phyloP scores from a whole-genome alignment of 2,329 filamentous ascomycete species.

The Claviceps sp. region DNA sequence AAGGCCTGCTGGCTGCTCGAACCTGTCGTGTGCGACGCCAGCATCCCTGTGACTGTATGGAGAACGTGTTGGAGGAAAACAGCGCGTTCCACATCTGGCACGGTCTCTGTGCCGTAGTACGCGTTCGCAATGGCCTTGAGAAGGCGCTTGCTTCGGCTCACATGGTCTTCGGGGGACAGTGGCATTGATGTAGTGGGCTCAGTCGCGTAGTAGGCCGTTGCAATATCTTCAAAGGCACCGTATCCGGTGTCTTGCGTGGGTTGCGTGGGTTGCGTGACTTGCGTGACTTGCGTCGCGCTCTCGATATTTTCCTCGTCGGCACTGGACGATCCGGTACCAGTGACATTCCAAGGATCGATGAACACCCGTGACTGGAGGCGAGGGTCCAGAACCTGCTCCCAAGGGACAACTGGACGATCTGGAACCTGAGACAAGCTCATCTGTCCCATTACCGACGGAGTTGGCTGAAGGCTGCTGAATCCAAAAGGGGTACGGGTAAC shows the following conservation, averaged over 20 bases:
- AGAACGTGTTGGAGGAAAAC: constrained; percentile 17
- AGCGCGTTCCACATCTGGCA: constrained; percentile 14
- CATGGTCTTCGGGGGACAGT: constrained; percentile 14
- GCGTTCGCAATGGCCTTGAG: constrained; percentile 13
- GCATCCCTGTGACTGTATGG: constrained; percentile 11
- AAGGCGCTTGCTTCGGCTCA: constrained; percentile 14
- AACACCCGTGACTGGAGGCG: background rate
- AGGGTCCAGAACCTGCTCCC: background rate
- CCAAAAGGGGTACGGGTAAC: too few species aligned
- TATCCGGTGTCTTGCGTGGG: constrained; percentile 13
- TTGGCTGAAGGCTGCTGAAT: too few species aligned
- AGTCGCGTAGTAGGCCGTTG: constrained; percentile 15
- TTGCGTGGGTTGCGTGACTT: constrained; percentile 1
- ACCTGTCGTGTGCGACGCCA: constrained; percentile 8
- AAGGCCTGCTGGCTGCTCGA: constrained; percentile 4
- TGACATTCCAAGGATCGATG: background rate
- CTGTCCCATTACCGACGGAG: too few species aligned
- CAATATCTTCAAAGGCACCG: constrained; percentile 14
- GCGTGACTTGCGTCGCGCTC: constrained; percentile 11
- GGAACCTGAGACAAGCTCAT: too few species aligned
- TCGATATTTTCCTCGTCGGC: constrained; percentile 10
- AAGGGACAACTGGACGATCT: too few species aligned
- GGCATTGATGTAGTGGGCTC: constrained; percentile 10
- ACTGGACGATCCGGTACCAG: too few species aligned
- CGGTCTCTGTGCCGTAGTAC: constrained; percentile 8